phyloP scores from a whole-genome alignment of 768 basidiomycete species.

The Mycena belliarum region DNA sequence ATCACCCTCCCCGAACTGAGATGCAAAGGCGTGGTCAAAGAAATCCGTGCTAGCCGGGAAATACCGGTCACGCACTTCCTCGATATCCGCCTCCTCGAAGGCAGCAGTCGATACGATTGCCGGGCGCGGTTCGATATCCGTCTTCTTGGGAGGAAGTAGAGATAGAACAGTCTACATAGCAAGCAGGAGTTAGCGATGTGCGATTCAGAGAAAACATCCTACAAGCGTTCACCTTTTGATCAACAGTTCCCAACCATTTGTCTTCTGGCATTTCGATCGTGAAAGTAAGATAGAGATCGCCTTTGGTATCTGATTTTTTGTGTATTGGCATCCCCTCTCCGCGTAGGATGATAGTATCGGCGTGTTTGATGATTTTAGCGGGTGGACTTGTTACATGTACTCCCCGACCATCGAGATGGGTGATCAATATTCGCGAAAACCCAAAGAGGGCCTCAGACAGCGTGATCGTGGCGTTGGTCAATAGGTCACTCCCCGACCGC shows the following conservation, averaged over 20 bases:
- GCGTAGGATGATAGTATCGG: constrained; percentile 71
- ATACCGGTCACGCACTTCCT: constrained; percentile 81
- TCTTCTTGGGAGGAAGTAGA: constrained; percentile 77
- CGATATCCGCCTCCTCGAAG: constrained; percentile 77
- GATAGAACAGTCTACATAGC: constrained; percentile 55
- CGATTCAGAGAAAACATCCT: not conserved
- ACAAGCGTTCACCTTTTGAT: constrained; percentile 52
- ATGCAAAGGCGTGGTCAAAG: constrained; percentile 74
- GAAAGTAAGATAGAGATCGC: constrained; percentile 81
- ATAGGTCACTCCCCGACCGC: constrained; percentile 78
- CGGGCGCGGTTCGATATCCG: constrained; percentile 70
- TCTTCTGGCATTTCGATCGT: constrained; percentile 87
- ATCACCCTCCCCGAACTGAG: constrained; percentile 72
- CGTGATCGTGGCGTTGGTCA: constrained; percentile 80
- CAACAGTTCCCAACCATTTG: constrained; percentile 71
- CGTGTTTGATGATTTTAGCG: constrained; percentile 73
- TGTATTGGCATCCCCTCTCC: constrained; percentile 90
- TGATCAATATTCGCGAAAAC: constrained; percentile 88
- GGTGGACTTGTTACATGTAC: constrained; percentile 74
- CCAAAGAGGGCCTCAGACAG: constrained; percentile 93
- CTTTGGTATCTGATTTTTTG: constrained; percentile 65
- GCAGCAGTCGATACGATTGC: constrained; percentile 68
- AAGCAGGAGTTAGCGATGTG: not conserved
- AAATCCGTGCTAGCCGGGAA: constrained; percentile 72
- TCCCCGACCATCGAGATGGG: constrained; percentile 93